Conservation (phyloP, 208 protist species). For the Novymonas esmeraldas region DNA sequence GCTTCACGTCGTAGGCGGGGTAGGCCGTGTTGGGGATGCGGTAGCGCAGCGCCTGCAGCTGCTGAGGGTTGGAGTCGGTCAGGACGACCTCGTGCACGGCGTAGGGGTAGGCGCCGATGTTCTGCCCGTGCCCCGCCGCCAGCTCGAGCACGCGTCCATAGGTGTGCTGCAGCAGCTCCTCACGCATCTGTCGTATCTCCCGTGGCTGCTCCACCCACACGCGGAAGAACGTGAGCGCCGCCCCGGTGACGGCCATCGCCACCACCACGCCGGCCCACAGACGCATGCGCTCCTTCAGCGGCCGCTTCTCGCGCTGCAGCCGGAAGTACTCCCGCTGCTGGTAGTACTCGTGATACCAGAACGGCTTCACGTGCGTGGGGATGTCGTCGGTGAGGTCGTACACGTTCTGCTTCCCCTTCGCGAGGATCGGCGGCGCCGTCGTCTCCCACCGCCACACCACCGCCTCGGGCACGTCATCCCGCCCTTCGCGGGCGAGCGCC, state of each 20-base stretch:
- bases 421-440: conserved; percentile 69
- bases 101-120: conserved; percentile 91
- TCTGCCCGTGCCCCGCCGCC: conserved; percentile 86
- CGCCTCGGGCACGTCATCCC: conserved; percentile 72
- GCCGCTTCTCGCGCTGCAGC: conserved; percentile 78
- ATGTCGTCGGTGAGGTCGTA: conserved; percentile 91
- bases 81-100: conserved; percentile 87
- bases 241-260: conserved; percentile 39
- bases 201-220: conserved; percentile 88
- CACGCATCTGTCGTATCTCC: conserved; percentile 78
- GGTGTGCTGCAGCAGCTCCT: conserved; percentile 83
- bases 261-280: conserved; percentile 41
- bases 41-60: conserved; percentile 84
- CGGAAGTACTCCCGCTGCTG: conserved; percentile 91
- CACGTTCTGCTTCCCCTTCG: conserved; percentile 81
- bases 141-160: conserved; percentile 90
- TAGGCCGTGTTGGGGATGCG: conserved; percentile 82
- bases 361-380: conserved; percentile 85
- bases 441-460: conserved; percentile 85
- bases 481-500: conserved; percentile 75
- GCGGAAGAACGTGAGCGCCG: conserved; percentile 67
- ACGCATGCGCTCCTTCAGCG: conserved; percentile 61
- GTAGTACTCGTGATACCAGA: conserved; percentile 89
- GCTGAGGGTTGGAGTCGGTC: conserved; percentile 85
- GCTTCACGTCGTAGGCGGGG: conserved; percentile 85